Conservation (phyloP, 257 asterid species). For the Lithospermum erythrorhizon region DNA sequence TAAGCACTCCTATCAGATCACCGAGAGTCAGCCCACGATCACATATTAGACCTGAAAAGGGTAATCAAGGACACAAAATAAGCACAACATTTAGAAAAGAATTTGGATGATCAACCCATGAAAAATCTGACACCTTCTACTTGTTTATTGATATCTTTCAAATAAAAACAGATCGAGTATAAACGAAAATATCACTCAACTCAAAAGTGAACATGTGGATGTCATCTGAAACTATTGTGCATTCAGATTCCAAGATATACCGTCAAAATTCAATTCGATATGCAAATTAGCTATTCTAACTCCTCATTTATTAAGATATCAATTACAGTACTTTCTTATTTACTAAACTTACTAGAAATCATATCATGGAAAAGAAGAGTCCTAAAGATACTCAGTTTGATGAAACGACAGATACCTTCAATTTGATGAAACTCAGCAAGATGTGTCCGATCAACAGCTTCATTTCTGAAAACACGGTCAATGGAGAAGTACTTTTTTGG, state of each 20-base stretch:
- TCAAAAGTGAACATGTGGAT: no score
- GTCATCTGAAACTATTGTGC: no score
- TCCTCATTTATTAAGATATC: no score
- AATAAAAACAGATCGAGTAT: no score
- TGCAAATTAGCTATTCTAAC: no score
- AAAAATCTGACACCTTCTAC: no score
- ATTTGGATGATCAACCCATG: not conserved
- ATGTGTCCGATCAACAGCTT: conserved; percentile 96
- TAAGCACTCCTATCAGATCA: conserved; percentile 84
- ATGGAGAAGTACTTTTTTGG: conserved; percentile 89
- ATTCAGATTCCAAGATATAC: no score
- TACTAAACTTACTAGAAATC: not conserved
- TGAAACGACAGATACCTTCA: conserved; percentile 49
- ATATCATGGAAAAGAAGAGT: not conserved
- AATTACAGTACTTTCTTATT: no score
- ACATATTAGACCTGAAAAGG: conserved; percentile 62
- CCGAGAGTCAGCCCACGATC: conserved; percentile 92
- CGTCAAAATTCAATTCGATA: no score
- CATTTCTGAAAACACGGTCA: conserved; percentile 96
- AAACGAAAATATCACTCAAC: no score
- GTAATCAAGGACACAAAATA: not conserved
- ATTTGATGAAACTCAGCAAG: conserved; percentile 99
- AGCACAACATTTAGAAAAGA: not conserved
- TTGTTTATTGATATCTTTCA: no score
- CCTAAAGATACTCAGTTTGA: not conserved